These are phyloP conservation scores for Pseudocercospora eumusae DNA, from an alignment of 2,329 filamentous ascomycete species.

Conservation along the genomic window DNA sequence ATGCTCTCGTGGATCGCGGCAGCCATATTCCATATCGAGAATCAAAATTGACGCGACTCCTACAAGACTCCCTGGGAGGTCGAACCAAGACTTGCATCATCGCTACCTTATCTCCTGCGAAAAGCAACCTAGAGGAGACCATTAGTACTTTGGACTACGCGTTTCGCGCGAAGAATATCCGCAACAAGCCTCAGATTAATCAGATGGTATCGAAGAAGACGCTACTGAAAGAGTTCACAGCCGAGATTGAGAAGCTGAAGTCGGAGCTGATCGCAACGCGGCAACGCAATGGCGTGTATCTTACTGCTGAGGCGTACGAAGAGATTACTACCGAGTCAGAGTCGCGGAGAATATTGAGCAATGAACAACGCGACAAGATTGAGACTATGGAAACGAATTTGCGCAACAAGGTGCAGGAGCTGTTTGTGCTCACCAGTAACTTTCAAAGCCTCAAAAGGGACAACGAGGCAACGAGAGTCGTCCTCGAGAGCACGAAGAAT, in stretches of 20 bases:
- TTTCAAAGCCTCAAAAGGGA: conserved; percentile 90
- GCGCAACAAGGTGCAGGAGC: conserved; percentile 88
- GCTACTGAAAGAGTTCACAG: conserved; percentile 82
- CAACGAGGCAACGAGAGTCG: conserved; percentile 71
- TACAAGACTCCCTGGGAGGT: conserved; percentile 95
- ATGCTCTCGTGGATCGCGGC: conserved; percentile 87
- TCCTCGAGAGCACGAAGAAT: conserved; percentile 76
- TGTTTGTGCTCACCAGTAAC: conserved; percentile 80
- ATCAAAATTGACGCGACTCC: conserved; percentile 88
- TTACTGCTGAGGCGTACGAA: conserved; percentile 85
- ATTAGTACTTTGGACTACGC: conserved; percentile 98
- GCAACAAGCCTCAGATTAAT: conserved; percentile 96
- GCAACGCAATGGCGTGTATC: conserved; percentile 91
- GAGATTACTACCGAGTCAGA: conserved; percentile 91
- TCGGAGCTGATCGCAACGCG: conserved; percentile 89
- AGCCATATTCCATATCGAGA: conserved; percentile 90
- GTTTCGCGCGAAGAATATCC: conserved; percentile 96
- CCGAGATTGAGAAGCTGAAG: conserved; percentile 92
- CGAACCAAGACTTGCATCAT: conserved; percentile 98
- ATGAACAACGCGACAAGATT: conserved; percentile 89
- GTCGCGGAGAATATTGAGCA: conserved; percentile 83
- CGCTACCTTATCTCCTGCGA: conserved; percentile 90
- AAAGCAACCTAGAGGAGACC: conserved; percentile 94
- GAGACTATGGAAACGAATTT: conserved; percentile 89
- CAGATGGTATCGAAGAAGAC: conserved; percentile 91